Evolutionary conservation across 768 basidiomycete species (phyloP), one percentile per base, ranked within the genome.

Genomic region (Russula abietina): DNA sequence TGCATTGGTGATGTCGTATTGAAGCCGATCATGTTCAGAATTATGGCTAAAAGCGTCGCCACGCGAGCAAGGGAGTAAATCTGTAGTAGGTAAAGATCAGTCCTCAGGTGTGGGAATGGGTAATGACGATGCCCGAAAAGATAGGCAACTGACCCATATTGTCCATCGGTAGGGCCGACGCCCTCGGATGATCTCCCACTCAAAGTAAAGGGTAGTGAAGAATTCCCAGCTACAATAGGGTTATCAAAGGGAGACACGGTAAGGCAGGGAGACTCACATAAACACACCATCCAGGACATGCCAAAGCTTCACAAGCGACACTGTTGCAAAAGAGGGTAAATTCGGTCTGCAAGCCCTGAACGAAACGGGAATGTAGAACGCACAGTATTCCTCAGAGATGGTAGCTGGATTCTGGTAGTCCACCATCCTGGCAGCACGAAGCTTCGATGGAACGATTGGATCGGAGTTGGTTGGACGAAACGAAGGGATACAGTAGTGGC

Each of bases 121-220:
- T 30, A 12, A 28, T 2, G 12, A 19, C 32, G 14, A 11, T 36
- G 38, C 45, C 19, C n/a, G 33, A 33, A 45, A 45, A 45, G 8
- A 26, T 39, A 38, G n/a, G 19, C 0, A n/a, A 60, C 59, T 14
- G n/a, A 60, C 59, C 59, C 41, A 60, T 43, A 60, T 60, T 2
- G 59, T 43, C 59, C 59, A 53, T 1, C 51, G 59, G 52, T 60
- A 53, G 9, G 59, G 51, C n/a, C 59, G 59, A 46, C 14, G 51
- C 9, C 59, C 51, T 46, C 50, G 38, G 8, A 60, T 32, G 41
- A 60, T 16, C 11, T 24, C 33, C 59, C 39, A 60, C 22, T 60
- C 59, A 22, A 43, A 60, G 4, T 60, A 17, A 7, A 53, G 51
- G 7, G 51, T 53, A 8, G 52, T 46, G 41, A 52, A 32, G 24